Percentiles rank a stretch among this genome's conserved stretches.
phyloP scores from a whole-genome alignment of 441 rosid genomes.

The Pelargonium cotyledonis region DNA sequence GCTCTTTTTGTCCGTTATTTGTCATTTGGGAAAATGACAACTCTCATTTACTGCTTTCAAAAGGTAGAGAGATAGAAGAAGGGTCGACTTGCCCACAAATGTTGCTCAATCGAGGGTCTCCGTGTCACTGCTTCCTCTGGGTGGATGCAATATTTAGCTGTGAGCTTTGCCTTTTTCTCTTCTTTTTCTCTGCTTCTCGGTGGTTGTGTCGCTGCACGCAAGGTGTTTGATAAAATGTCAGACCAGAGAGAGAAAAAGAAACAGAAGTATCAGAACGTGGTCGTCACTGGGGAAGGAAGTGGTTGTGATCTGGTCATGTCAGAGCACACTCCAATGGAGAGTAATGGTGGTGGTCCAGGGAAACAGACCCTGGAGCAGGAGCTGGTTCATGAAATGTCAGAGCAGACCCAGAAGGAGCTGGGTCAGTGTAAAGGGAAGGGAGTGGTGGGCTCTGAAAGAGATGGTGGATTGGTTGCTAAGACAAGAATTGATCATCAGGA shows the following conservation, averaged over 20 bases:
- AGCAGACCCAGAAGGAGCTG: background rate
- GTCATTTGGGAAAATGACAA: background rate
- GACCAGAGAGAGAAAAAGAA: no score
- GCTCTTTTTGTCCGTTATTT: background rate
- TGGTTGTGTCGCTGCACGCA: background rate
- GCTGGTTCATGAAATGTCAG: no score
- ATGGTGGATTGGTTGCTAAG: constrained; percentile 19
- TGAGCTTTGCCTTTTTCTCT: background rate
- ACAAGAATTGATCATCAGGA: constrained; percentile 19
- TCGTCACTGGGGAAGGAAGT: background rate
- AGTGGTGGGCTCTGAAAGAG: constrained; percentile 1
- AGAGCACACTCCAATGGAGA: background rate
- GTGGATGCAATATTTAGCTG: background rate
- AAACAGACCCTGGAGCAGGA: background rate
- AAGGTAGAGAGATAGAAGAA: background rate
- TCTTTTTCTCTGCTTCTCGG: background rate
- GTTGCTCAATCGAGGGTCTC: background rate
- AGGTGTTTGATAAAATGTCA: constrained; percentile 5
- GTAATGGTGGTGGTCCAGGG: background rate
- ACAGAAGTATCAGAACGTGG: no score
- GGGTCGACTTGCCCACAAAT: background rate
- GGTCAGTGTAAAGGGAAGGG: background rate
- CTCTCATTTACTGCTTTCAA: constrained; percentile 1
- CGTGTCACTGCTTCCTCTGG: background rate
- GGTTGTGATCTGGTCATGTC: background rate